Base-by-base conservation (phyloP, 2,329 filamentous ascomycete species). In the Aulographum hederae region DNA sequence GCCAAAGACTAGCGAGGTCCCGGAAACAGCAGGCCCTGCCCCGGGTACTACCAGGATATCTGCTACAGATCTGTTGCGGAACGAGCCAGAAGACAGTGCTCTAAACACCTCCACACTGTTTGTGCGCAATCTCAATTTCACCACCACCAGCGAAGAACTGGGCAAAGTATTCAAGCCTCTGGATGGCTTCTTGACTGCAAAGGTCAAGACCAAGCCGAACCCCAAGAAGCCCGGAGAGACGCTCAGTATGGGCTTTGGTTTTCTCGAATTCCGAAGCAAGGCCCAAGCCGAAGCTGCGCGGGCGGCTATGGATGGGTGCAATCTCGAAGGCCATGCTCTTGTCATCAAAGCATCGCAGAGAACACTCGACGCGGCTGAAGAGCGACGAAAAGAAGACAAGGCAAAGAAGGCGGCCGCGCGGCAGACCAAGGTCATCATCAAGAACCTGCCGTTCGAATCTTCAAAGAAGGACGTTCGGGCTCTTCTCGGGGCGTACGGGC, bases 241-340 rank as follows among this genome's bases (percentile, higher is more conserved):
- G 3, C 69, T 98, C 33, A 94, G 85, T 50, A 94, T 95, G 85
- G 89, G 89, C 23, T 98, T 92, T 50, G 89, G 85, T 28, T 98
- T 98, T 52, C 70, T 84, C 37, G 84, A 93, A 45, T 98, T 95
- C 56, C 69, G 67, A 36, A 75, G 67, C 41, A 80, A 80, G 46
- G 67, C 65, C 26, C 70, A 85, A 45, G 86, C 89, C 1, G 70
- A 80, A 41, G 75, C 78, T 28, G 89, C 86, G 16, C 61, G 82
- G 36, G 67, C 71, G 42, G 70, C 73, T n/a, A 89, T 95, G 81
- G 74, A 95, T 51, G 82, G 84, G 8, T 72, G 80, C 52, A 72
- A 72, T 25, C 67, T 98, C n/a, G 82, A 93, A 39, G 78, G 74
- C 14, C 84, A 98, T 55, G 76, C 78, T 43, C 65, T 98, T 32